Conservation (phyloP, 805 yeast genomes). For the Saccharomycopsis sp. region DNA sequence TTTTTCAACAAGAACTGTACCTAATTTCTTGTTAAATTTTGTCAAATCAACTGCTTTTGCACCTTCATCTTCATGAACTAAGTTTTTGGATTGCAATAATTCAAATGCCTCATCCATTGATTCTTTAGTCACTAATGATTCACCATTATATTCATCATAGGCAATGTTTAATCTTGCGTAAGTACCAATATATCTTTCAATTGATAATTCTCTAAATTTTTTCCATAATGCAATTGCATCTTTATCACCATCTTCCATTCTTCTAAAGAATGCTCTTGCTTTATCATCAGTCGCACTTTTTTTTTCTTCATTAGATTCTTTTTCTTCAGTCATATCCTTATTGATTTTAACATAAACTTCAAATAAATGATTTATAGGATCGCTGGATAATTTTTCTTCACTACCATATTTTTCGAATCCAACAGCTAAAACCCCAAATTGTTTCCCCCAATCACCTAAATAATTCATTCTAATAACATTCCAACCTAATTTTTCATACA, state of each 20-base stretch:
- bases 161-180: slow-evolving; percentile 87
- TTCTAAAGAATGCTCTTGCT: slow-evolving; percentile 83
- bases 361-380: slow-evolving; percentile 92
- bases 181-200: slow-evolving; percentile 76
- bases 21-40: slow-evolving; percentile 81
- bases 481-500: slow-evolving; percentile 89
- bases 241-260: slow-evolving; percentile 91
- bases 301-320: slow-evolving; percentile 39
- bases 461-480: slow-evolving; percentile 89
- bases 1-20: slow-evolving; percentile 87
- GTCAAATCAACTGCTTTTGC: slow-evolving; percentile 84
- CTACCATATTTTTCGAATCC: slow-evolving; percentile 84
- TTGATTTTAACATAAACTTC: slow-evolving; percentile 88
- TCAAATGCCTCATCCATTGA: slow-evolving; percentile 60
- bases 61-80: slow-evolving; percentile 83
- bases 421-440: slow-evolving; percentile 91
- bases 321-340: slow-evolving; percentile 57
- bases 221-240: slow-evolving; percentile 73
- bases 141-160: slow-evolving; percentile 90
- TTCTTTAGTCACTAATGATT: slow-evolving; percentile 81
- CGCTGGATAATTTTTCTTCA: slow-evolving; percentile 58
- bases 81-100: slow-evolving; percentile 55
- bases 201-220: slow-evolving; percentile 85
- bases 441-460: slow-evolving; percentile 99
- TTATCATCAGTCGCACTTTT: slow-evolving; percentile 55